These are phyloP conservation scores for Pigoraptor vietnamica DNA, from an alignment of 78 protist species.

Conservation along the genomic window DNA sequence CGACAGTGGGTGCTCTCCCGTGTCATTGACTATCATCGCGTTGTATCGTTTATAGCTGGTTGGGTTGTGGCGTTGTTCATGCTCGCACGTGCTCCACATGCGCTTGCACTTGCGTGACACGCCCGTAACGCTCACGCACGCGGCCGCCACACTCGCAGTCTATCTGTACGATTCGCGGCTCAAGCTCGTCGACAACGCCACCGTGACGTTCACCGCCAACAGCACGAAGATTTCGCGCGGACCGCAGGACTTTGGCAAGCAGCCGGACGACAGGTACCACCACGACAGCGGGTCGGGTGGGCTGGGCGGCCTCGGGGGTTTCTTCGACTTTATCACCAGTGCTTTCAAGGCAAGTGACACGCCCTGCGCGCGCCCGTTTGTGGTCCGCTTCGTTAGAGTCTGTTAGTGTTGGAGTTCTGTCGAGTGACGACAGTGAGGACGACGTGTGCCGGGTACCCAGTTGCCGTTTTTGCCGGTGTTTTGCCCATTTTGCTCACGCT, in stretches of 20 bases:
- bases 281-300: background rate
- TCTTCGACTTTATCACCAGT: background rate
- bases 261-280: background rate
- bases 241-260: background rate
- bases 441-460: too few relatives aligned
- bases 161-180: background rate
- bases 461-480: too few relatives aligned
- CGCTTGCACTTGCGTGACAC: background rate
- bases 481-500: background rate
- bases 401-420: too few relatives aligned
- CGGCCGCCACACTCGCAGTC: background rate
- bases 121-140: background rate
- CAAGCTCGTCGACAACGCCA: background rate
- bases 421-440: too few relatives aligned
- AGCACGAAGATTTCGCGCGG: background rate
- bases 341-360: background rate
- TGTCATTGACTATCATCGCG: too few relatives aligned
- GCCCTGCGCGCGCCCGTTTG: background rate
- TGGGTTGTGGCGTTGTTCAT: too few relatives aligned
- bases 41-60: too few relatives aligned
- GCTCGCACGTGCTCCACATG: background rate
- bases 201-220: background rate
- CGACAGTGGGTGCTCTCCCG: background rate
- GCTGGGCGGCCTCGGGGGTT: background rate
- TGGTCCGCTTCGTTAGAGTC: too few relatives aligned